phyloP scores from a whole-genome alignment of 106 monocot genomes.

The Dendrobium catenatum region DNA sequence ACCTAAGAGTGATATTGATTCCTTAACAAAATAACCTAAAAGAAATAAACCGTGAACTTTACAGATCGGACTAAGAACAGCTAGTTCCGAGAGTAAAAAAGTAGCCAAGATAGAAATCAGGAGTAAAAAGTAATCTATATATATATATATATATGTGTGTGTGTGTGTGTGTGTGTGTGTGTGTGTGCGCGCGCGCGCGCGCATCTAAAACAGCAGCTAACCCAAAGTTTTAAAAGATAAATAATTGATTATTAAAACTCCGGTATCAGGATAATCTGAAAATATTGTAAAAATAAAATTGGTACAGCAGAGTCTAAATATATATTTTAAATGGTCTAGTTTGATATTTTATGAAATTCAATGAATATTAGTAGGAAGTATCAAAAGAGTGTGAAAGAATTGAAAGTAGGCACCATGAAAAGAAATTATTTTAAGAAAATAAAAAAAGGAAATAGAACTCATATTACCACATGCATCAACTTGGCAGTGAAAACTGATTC shows the following conservation, averaged over 20 bases:
- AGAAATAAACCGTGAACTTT: not conserved
- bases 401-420: not conserved
- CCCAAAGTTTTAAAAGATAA: not conserved
- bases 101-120: not conserved
- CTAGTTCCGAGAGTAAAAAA: not conserved
- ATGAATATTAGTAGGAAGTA: not conserved
- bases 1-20: not conserved
- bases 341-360: not conserved
- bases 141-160: no score
- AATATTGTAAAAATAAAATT: not conserved
- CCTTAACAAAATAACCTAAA: not conserved
- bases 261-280: not conserved
- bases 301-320: not conserved
- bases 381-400: not conserved
- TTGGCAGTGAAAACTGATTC: not conserved
- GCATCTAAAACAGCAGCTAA: no score
- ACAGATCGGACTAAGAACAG: not conserved
- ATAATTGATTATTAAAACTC: not conserved
- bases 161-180: no score
- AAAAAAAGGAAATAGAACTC: not conserved
- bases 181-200: no score
- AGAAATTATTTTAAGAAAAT: not conserved
- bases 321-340: not conserved
- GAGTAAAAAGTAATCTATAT: not conserved
- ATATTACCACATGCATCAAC: not conserved